These are phyloP conservation scores for Blastocystis sp. DNA, from an alignment of 352 stramenopile species.

Conservation along the genomic window DNA sequence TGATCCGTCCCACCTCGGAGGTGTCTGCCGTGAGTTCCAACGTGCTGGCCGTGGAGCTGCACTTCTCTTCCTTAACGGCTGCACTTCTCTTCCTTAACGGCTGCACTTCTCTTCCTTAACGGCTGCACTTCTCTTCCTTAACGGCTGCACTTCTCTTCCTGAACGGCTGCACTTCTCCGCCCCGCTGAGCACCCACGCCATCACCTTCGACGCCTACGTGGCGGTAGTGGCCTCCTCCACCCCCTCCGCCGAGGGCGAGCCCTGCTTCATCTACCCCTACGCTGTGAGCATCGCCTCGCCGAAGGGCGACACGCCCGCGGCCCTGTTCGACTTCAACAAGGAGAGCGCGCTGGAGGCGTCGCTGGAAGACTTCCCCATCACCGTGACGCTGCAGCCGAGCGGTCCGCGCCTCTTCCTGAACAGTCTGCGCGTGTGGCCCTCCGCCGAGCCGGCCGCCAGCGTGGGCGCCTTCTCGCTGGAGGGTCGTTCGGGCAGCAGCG, in stretches of 20 bases:
- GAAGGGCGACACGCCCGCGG: not conserved
- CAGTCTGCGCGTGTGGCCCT: not conserved
- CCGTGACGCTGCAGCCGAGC: not conserved
- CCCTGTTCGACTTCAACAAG: not conserved
- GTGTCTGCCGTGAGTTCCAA: not conserved
- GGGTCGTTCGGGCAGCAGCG: not conserved
- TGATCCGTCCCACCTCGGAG: not conserved
- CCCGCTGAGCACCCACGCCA: not conserved
- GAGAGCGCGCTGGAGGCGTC: not conserved
- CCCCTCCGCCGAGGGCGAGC: not conserved
- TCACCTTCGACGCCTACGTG: not conserved
- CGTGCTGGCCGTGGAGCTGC: conserved; percentile 28
- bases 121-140: no score
- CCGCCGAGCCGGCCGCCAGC: not conserved
- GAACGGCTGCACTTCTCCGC: no score
- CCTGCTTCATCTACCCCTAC: conserved; percentile 23
- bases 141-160: no score
- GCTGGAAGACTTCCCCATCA: not conserved
- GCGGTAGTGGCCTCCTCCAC: not conserved
- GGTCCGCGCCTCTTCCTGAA: not conserved
- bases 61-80: no score
- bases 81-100: no score
- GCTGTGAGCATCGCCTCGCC: not conserved
- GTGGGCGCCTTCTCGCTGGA: not conserved
- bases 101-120: no score